Evolutionary conservation across 441 rosid genomes (phyloP), one percentile per base, ranked within the genome.

Genomic region (Lepidium campestre): DNA sequence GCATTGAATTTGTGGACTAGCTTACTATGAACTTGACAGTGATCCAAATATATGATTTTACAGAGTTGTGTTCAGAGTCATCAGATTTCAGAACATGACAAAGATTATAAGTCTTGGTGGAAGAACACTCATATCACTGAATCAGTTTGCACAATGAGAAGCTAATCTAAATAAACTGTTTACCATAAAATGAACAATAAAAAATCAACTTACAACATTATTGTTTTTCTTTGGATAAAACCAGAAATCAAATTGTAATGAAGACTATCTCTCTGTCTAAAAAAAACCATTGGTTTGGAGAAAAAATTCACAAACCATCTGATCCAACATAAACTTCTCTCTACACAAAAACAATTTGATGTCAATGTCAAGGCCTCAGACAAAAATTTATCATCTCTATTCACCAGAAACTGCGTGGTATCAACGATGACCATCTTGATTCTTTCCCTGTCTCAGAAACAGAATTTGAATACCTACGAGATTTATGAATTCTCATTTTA

Each of bases 331-430:
- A 47, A 71, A 63, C 44, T 29, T 64, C 45, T 40, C 66, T 71
- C 65, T 71, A 71, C 71, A 72, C 55, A 72, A 48, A 70, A 53
- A 42, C 62, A 46, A 63, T 46, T 20, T 31, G 36, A 56, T n/a
- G 64, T 55, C 46, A 57, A 15, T 66, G 63, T 46, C 65, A 67
- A 57, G 5, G 5, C 35, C 13, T 50, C 74, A 27, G 57, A 10
- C 52, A 15, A n/a, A 39, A 70, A 53, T 42, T 42, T 18, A 19
- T 70, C 63, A 45, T 46, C 40, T 32, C 20, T 59, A 14, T 49
- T 87, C 78, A 88, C 96, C 87, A 81, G 64, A 81, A 88, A 76
- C 74, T 85, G 12, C 74, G 48, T 2, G 86, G 89, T 48, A 75
- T 64, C 65, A 75, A 64, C 29, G 85, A 56, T 27, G 85, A 56